Conservation (phyloP, 1,139 yeast genomes). For the Pichiaceae sp. region DNA sequence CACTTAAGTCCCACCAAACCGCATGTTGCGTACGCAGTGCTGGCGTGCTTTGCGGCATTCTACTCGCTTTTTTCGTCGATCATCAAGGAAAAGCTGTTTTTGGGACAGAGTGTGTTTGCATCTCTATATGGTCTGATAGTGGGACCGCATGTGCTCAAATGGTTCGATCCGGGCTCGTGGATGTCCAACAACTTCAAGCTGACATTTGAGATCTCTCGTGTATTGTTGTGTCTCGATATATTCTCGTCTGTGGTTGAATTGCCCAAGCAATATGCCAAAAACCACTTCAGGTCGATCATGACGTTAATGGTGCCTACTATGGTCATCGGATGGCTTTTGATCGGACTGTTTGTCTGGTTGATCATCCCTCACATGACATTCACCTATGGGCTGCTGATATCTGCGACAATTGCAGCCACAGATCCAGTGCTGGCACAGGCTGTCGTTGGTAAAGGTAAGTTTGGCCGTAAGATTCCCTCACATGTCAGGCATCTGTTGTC, state of each 20-base stretch:
- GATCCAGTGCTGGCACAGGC: constrained; percentile 98
- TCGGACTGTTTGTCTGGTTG: constrained; percentile 79
- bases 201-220: constrained; percentile 79
- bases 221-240: constrained; percentile 84
- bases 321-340: constrained; percentile 89
- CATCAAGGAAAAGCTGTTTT: constrained; percentile 78
- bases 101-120: constrained; percentile 95
- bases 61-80: constrained; percentile 82
- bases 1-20: constrained; percentile 31
- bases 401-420: constrained; percentile 95
- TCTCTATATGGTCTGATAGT: constrained; percentile 83
- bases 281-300: constrained; percentile 81
- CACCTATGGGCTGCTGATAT: constrained; percentile 66
- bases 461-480: constrained; percentile 91
- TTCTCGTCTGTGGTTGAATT: constrained; percentile 96
- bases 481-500: constrained; percentile 82
- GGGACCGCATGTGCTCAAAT: constrained; percentile 84
- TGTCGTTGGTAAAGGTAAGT: constrained; percentile 94
- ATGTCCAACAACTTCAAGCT: constrained; percentile 71
- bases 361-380: constrained; percentile 75
- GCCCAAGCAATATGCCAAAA: constrained; percentile 86
- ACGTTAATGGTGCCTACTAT: constrained; percentile 81
- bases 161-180: constrained; percentile 91
- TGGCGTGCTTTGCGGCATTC: constrained; percentile 79
- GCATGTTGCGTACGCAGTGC: constrained; percentile 86